Percentiles rank a stretch among this genome's conserved stretches.
Conservation (phyloP, 2,329 filamentous ascomycete species). For the Myriosclerotinia curreyana region DNA sequence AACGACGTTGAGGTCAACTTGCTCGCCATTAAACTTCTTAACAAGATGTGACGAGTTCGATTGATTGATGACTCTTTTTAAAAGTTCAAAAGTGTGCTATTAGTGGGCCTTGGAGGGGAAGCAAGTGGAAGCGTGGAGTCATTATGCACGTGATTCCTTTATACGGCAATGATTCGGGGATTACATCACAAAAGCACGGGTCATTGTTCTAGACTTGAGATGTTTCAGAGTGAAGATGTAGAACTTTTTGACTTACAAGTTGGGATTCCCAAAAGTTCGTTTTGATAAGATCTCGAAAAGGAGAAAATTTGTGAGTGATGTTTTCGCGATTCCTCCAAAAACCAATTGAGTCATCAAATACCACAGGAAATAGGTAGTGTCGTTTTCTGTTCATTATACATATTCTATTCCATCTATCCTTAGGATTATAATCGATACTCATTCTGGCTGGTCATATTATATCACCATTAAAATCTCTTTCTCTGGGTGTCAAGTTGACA, state of each 20-base stretch:
- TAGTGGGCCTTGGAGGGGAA: conserved; percentile 10
- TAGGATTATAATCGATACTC: background rate
- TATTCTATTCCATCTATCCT: background rate
- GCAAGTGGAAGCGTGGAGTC: too few relatives aligned
- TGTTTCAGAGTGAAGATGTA: background rate
- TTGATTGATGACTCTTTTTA: conserved; percentile 10
- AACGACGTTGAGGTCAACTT: conserved; percentile 2
- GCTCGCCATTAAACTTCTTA: conserved; percentile 6
- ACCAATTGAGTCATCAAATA: background rate
- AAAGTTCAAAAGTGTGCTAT: background rate
- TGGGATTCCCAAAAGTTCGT: background rate
- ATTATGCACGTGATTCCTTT: conserved; percentile 4
- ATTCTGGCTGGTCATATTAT: background rate
- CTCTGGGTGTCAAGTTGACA: background rate
- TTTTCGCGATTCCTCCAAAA: background rate
- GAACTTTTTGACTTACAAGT: background rate
- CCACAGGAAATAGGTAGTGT: background rate
- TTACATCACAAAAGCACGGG: too few relatives aligned
- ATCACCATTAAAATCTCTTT: background rate
- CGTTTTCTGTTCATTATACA: background rate
- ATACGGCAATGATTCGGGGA: conserved; percentile 14
- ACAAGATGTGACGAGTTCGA: background rate
- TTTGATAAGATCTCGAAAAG: too few relatives aligned
- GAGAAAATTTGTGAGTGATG: background rate
- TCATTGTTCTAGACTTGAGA: background rate